phyloP scores from a whole-genome alignment of 2,329 filamentous ascomycete genomes.

The Cryphonectria carpinicola region DNA sequence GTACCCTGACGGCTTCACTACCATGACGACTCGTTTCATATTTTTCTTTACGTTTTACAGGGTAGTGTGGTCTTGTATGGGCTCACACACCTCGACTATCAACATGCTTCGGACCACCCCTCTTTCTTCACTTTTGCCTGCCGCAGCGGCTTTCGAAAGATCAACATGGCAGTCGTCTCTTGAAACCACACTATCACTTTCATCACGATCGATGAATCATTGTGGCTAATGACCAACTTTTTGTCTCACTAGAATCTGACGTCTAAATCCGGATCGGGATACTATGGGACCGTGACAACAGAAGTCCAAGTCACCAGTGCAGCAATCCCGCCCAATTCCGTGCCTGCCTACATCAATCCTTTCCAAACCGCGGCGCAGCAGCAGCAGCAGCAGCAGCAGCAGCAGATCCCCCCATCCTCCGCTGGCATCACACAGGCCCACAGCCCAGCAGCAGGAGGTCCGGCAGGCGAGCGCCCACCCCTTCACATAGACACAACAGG shows the following conservation, averaged over 20 bases:
- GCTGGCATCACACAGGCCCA: constrained; percentile 30
- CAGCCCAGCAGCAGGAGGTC: constrained; percentile 25
- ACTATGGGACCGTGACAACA: constrained; percentile 57
- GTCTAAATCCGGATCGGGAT: constrained; percentile 35
- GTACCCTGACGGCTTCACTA: not conserved
- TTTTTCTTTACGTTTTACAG: not conserved
- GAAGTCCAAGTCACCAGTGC: constrained; percentile 52
- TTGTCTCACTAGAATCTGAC: constrained; percentile 26
- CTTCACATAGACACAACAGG: constrained; percentile 24
- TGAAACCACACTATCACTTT: not conserved
- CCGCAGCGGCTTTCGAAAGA: not conserved
- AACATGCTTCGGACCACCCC: not conserved
- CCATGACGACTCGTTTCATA: not conserved
- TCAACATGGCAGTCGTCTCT: not conserved
- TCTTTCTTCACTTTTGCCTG: not conserved
- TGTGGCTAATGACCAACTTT: constrained; percentile 14
- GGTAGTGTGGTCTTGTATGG: not conserved
- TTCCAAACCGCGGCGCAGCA: constrained; percentile 25
- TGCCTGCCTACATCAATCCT: constrained; percentile 28
- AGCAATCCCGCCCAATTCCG: constrained; percentile 20
- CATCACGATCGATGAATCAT: not conserved
- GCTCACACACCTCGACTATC: not conserved
- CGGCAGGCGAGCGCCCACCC: constrained; percentile 2
- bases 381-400: too few relatives aligned
- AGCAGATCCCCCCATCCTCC: not conserved